These are phyloP conservation scores for Gnaphalium uliginosum DNA, from an alignment of 129 eudicot genomes.

Conservation along the genomic window DNA sequence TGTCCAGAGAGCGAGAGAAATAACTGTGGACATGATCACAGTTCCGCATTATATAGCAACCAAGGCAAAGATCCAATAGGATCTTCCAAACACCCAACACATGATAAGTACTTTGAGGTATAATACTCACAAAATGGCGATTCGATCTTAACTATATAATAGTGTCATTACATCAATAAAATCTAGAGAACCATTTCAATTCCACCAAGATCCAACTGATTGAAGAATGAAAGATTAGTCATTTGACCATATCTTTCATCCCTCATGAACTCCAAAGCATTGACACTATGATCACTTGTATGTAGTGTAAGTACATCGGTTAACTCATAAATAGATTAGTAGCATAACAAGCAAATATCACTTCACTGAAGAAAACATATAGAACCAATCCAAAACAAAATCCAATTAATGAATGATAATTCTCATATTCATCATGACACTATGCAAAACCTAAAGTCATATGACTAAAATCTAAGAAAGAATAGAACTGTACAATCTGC, in stretches of 20 bases:
- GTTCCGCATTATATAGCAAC: constrained; percentile 20
- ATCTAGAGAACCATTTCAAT: constrained; percentile 35
- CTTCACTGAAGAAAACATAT: neutral
- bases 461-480: neutral
- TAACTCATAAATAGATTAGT: constrained; percentile 7
- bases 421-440: neutral
- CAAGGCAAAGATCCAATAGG: constrained; percentile 24
- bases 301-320: neutral
- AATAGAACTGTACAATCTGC: neutral
- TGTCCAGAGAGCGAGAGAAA: constrained; percentile 38
- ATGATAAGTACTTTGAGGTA: constrained; percentile 36
- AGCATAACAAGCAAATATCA: neutral
- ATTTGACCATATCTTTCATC: constrained; percentile 38
- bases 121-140: constrained; percentile 48
- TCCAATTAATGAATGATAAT: neutral
- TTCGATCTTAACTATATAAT: constrained; percentile 48
- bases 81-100: constrained; percentile 42
- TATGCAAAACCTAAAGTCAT: neutral
- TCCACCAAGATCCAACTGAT: constrained; percentile 31
- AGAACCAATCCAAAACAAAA: neutral
- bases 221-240: constrained; percentile 21
- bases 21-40: constrained; percentile 25
- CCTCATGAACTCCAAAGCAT: constrained; percentile 19
- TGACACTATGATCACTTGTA: neutral
- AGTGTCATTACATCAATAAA: constrained; percentile 51